phyloP scores from a whole-genome alignment of 2,329 filamentous ascomycete genomes.

The Arthrobotrys musiformis region DNA sequence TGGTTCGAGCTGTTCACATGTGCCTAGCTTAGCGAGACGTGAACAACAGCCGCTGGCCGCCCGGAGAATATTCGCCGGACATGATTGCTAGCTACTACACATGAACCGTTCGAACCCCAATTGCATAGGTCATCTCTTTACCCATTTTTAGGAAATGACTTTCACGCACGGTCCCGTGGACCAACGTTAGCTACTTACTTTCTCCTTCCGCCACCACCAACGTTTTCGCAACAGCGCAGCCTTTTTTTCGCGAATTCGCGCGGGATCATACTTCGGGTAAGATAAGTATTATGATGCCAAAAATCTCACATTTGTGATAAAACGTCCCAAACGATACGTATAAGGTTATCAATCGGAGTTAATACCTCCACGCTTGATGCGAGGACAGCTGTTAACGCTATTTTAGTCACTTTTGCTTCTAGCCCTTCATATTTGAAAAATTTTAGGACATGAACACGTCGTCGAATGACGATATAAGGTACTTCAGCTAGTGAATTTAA shows the following conservation, averaged over 20 bases:
- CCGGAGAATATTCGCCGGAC: background rate
- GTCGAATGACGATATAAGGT: no score
- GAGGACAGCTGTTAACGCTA: background rate
- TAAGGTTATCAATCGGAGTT: background rate
- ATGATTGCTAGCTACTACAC: no score
- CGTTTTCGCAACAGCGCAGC: background rate
- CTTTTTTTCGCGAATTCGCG: conserved; percentile 1
- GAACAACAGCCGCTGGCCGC: background rate
- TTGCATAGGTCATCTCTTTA: background rate
- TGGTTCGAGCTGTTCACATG: background rate
- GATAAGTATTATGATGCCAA: background rate
- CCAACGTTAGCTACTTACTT: no score
- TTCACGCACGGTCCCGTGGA: conserved; percentile 42
- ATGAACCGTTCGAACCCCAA: no score
- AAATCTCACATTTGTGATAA: conserved; percentile 29
- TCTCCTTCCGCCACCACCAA: background rate
- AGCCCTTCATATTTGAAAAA: no score
- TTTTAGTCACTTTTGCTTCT: background rate
- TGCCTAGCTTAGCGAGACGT: background rate
- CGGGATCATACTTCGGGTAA: no score
- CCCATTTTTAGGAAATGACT: conserved; percentile 33
- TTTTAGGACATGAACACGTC: no score
- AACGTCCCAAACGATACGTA: background rate
- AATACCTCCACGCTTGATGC: background rate
- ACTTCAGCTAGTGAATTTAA: no score